Evolutionary conservation across 179 eudicot species (phyloP), one percentile per base, ranked within the genome.

Genomic region (Corrigiola litoralis): DNA sequence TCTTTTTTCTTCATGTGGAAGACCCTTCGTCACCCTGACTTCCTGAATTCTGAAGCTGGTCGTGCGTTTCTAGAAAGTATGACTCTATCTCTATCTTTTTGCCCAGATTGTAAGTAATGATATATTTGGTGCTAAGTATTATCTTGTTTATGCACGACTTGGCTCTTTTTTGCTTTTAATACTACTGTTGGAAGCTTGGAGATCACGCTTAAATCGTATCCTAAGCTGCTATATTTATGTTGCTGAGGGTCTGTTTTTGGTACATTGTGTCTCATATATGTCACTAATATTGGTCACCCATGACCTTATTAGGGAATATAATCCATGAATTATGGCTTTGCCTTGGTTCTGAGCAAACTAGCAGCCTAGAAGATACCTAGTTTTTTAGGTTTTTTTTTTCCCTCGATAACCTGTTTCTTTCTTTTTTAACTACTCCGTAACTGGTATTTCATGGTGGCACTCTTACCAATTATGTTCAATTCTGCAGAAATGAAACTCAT

Each of bases 21-120:
- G 97, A 96, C 80, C 75, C 77, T 86, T 25, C 71, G 74, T 51
- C 74, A 86, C 52, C 92, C 95, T 16, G 80, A 81, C 42, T 60
- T 86, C 37, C 87, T 66, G 37, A 76, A 79, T 40, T 82, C 80
- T 77, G 78, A 82, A 76, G 87, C 95, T 46, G 87, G 89, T 64
- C 67, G 7, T 57, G 89, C 75, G 57, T 83, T 92, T 58, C 85
- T 68, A 70, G 77, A 79, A 63, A 80, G 98, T 89, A 83, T 65
- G 86, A 31, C 63, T 14, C 25, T 16, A 46, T 53, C 27, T 63
- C 46, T 48, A 37, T 10, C 44, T 34, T 72, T 59, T 20, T 33
- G 13, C 20, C 23, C 44, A 40, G 25, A 61, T 47, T 7, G 4
- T 32, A 54, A 16, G 9, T 46, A 54, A 17, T 29, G 11, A 16